Conservation (phyloP, 2,329 filamentous ascomycete genomes). For the Diaporthe australafricana region DNA sequence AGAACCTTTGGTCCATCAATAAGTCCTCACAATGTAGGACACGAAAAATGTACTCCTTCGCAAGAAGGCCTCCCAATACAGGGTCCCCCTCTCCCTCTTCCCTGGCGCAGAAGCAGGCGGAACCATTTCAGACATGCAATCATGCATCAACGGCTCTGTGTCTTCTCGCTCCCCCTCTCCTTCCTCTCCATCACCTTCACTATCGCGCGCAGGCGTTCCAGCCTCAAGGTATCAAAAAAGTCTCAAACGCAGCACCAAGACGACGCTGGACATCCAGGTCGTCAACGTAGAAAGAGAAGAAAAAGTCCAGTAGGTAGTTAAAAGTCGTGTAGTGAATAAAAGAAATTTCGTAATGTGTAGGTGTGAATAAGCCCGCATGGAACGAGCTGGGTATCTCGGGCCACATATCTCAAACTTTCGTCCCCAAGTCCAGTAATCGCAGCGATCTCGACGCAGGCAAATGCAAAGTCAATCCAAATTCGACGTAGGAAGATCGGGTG, state of each 20-base stretch:
- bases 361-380: conserved; percentile 42
- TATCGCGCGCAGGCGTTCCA: conserved; percentile 18
- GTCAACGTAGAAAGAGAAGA: conserved; percentile 16
- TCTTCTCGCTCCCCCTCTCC: neutral
- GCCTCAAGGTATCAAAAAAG: conserved; percentile 35
- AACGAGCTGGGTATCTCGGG: conserved; percentile 47
- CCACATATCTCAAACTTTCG: conserved; percentile 40
- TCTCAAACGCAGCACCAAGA: conserved; percentile 34
- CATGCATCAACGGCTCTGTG: neutral
- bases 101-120: neutral
- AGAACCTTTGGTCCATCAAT: conserved; percentile 11
- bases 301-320: conserved; percentile 18
- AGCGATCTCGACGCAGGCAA: conserved; percentile 23
- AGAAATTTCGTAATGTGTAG: conserved; percentile 21
- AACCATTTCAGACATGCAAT: neutral
- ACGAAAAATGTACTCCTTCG: conserved; percentile 15
- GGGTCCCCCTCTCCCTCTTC: neutral
- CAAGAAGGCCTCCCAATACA: neutral
- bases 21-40: conserved; percentile 22
- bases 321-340: conserved; percentile 30
- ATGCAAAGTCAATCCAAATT: conserved; percentile 33
- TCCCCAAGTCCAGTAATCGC: conserved; percentile 29
- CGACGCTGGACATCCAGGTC: conserved; percentile 14
- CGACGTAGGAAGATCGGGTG: conserved; percentile 8
- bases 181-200: conserved; percentile 7